Conservation (phyloP, 495 filamentous ascomycete genomes). For the Penicillium psychrofluorescens region DNA sequence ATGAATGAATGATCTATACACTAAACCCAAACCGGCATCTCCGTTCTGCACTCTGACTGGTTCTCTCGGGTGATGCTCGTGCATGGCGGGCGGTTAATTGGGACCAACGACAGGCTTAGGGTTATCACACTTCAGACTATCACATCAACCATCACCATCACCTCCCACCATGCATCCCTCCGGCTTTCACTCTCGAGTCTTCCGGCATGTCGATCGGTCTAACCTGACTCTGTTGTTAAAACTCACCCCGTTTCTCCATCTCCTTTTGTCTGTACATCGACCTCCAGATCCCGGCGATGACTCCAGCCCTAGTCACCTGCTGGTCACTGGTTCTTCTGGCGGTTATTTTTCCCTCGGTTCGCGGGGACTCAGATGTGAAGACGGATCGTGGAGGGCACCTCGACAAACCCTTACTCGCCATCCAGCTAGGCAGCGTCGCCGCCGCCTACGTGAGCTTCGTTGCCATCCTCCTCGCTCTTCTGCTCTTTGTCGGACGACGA, state of each 20-base stretch:
- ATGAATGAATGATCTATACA: too few relatives aligned
- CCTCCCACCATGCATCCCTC: constrained; percentile 13
- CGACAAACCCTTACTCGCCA: constrained; percentile 56
- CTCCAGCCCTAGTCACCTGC: constrained; percentile 4
- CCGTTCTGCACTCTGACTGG: constrained; percentile 11
- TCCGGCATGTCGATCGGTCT: constrained; percentile 18
- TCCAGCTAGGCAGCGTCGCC: constrained; percentile 71
- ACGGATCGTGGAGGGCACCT: constrained; percentile 6
- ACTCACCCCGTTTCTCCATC: constrained; percentile 1
- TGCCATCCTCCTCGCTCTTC: constrained; percentile 55
- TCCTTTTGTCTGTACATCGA: constrained; percentile 4
- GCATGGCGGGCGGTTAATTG: constrained; percentile 27
- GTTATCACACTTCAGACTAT: too few relatives aligned
- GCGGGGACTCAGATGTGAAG: constrained; percentile 1
- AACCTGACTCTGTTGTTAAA: constrained; percentile 13
- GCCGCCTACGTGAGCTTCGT: constrained; percentile 72
- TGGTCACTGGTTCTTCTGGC: constrained; percentile 8
- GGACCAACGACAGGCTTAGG: constrained; percentile 21
- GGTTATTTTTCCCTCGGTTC: constrained; percentile 5
- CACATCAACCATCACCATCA: constrained; percentile 12
- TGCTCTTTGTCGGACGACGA: constrained; percentile 58
- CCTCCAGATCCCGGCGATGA: constrained; percentile 15
- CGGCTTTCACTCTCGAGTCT: neutral
- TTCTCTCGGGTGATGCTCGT: constrained; percentile 15
- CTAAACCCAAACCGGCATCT: too few relatives aligned